Conservation (phyloP, 1,284 basidiomycete species). For the Phellopilus nigrolimitatus region DNA sequence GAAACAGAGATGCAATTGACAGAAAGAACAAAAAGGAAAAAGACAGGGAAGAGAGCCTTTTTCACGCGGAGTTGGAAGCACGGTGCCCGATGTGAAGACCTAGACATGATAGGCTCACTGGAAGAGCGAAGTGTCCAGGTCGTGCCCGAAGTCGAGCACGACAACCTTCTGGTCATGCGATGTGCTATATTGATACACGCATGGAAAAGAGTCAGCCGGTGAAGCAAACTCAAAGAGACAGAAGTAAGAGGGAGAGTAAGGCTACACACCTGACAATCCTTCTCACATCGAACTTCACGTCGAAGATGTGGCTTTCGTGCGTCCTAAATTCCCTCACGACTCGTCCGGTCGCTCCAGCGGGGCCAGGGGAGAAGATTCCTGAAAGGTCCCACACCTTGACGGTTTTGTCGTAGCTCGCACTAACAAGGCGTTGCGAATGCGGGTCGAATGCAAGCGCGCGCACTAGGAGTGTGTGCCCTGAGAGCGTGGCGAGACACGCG, state of each 20-base stretch:
- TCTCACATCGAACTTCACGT: constrained; percentile 75
- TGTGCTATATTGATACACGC: constrained; percentile 45
- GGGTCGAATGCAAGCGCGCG: constrained; percentile 77
- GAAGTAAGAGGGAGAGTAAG: constrained; percentile 15
- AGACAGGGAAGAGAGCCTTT: too few relatives aligned
- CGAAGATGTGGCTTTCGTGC: constrained; percentile 82
- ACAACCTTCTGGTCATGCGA: constrained; percentile 80
- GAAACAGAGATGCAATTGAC: too few relatives aligned
- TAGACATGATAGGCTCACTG: constrained; percentile 17
- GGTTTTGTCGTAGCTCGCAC: constrained; percentile 76
- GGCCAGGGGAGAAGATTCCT: too few relatives aligned
- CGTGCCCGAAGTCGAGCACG: constrained; percentile 67
- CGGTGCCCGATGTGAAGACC: too few relatives aligned
- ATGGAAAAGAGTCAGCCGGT: background rate
- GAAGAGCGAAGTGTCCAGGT: constrained; percentile 48
- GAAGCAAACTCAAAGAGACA: constrained; percentile 8
- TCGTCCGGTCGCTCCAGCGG: constrained; percentile 40
- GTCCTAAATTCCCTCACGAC: constrained; percentile 64
- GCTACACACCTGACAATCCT: constrained; percentile 68
- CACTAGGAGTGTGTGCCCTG: constrained; percentile 78
- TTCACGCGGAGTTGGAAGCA: too few relatives aligned
- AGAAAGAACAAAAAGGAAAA: too few relatives aligned
- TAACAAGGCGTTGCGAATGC: constrained; percentile 64
- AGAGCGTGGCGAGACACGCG: constrained; percentile 68
- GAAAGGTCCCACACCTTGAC: constrained; percentile 77